Evolutionary conservation across 2,329 filamentous ascomycete genomes (phyloP).

Genomic region (Diplocarpon rosae): DNA sequence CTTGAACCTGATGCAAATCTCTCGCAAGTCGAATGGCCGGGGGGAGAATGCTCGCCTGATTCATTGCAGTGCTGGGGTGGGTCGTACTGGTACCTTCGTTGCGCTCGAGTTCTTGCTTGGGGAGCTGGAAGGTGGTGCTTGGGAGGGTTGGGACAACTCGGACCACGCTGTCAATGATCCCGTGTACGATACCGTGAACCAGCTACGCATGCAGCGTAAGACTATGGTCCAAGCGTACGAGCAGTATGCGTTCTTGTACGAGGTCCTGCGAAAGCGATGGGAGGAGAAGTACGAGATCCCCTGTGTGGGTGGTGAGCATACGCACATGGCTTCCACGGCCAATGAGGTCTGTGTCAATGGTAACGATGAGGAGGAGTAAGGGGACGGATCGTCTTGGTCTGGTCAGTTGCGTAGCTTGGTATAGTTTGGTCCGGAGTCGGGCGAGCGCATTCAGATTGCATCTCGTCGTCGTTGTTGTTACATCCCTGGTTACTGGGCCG

Average conservation of each 20-base stretch:
- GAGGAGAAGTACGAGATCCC: conserved; percentile 43
- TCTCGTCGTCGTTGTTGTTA: neutral
- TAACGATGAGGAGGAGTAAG: conserved; percentile 1
- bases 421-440: conserved; percentile 5
- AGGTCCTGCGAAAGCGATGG: conserved; percentile 68
- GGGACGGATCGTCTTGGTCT: neutral
- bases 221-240: conserved; percentile 89
- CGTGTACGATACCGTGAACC: conserved; percentile 68
- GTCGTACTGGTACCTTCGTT: conserved; percentile 90
- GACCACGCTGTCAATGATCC: conserved; percentile 45
- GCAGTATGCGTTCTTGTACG: conserved; percentile 83
- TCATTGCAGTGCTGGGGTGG: conserved; percentile 86
- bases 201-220: conserved; percentile 74
- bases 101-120: conserved; percentile 83
- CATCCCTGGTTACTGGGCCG: neutral
- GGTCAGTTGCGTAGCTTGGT: neutral
- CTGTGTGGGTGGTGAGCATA: conserved; percentile 21
- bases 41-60: conserved; percentile 65
- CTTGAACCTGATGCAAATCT: conserved; percentile 58
- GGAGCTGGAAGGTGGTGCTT: conserved; percentile 64
- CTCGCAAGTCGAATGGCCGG: conserved; percentile 43
- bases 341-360: conserved; percentile 10
- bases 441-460: conserved; percentile 2
- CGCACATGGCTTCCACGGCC: conserved; percentile 8
- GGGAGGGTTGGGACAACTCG: conserved; percentile 23